phyloP scores from a whole-genome alignment of 768 basidiomycete genomes.

The Auriscalpium vulgare region DNA sequence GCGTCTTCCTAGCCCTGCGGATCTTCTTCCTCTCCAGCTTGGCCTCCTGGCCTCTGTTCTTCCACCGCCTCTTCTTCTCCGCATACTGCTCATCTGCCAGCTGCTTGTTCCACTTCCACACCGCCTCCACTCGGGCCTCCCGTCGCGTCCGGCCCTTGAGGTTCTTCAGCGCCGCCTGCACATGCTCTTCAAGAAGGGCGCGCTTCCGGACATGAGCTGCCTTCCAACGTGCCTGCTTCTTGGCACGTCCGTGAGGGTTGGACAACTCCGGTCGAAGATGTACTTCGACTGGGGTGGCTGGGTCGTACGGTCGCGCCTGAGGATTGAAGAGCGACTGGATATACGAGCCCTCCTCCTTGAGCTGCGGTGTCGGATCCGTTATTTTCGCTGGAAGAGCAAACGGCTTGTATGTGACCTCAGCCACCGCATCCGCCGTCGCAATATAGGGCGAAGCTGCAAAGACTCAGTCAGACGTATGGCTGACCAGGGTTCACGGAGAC shows the following conservation, averaged over 20 bases:
- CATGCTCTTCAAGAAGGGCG: slow-evolving; percentile 43
- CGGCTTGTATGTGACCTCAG: slow-evolving; percentile 63
- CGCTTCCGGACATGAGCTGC: slow-evolving; percentile 39
- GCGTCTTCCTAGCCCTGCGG: slow-evolving; percentile 23
- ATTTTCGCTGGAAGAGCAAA: slow-evolving; percentile 36
- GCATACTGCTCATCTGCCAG: slow-evolving; percentile 50
- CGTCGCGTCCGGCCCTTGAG: slow-evolving; percentile 51
- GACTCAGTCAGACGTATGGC: slow-evolving; percentile 2
- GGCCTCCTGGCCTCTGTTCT: slow-evolving; percentile 28
- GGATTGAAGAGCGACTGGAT: slow-evolving; percentile 45
- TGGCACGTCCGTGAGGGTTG: slow-evolving; percentile 77
- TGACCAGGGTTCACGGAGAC: slow-evolving; percentile 11
- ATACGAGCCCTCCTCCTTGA: slow-evolving; percentile 44
- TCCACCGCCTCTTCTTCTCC: slow-evolving; percentile 51
- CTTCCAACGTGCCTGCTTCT: slow-evolving; percentile 75
- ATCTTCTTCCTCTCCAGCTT: slow-evolving; percentile 16
- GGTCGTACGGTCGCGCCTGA: slow-evolving; percentile 35
- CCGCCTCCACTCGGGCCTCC: slow-evolving; percentile 67
- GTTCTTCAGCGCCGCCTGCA: slow-evolving; percentile 38
- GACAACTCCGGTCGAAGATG: slow-evolving; percentile 63
- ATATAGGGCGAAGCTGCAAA: slow-evolving; percentile 52
- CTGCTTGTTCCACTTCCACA: slow-evolving; percentile 62
- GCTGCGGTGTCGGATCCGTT: slow-evolving; percentile 24
- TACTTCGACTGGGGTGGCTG: slow-evolving; percentile 53
- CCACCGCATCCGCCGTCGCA: slow-evolving; percentile 51